Evolutionary conservation across 192 early-diverging fungal genomes (phyloP).

Genomic region (Coemansia sp.): DNA sequence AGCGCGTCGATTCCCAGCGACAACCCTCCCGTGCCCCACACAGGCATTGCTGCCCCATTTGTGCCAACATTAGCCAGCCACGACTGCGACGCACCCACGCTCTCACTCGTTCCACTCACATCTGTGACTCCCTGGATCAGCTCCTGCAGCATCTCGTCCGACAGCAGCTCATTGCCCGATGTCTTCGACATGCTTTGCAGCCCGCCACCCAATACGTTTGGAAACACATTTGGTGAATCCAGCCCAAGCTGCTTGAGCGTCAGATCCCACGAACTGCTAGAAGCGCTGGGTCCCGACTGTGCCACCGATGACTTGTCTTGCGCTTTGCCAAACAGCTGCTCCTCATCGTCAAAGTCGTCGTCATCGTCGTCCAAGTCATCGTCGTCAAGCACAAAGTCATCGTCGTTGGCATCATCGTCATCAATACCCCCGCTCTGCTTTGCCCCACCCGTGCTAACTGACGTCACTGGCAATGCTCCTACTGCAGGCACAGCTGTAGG

Average conservation of each 20-base stretch:
- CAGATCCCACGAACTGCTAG: slow-evolving; percentile 24
- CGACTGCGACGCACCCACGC: background rate
- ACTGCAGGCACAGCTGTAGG: background rate
- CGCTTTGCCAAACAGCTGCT: background rate
- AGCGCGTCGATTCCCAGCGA: background rate
- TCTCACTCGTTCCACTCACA: background rate
- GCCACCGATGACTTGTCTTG: background rate
- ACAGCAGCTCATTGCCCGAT: background rate
- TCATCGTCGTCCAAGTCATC: slow-evolving; percentile 46
- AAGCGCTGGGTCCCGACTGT: background rate
- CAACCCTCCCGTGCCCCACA: background rate
- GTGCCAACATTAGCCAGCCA: slow-evolving; percentile 4
- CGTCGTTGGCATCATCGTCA: slow-evolving; percentile 50
- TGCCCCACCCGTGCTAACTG: background rate
- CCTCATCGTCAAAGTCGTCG: slow-evolving; percentile 30
- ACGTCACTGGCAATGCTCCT: background rate
- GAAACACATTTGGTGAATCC: background rate
- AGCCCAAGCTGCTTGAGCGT: slow-evolving; percentile 40
- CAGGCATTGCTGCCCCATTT: background rate
- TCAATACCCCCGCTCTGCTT: slow-evolving; percentile 10
- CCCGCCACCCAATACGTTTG: background rate
- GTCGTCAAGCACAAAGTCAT: slow-evolving; percentile 47
- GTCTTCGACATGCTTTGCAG: slow-evolving; percentile 2
- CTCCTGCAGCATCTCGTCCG: slow-evolving; percentile 42
- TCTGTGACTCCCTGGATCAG: slow-evolving; percentile 29